phyloP scores from a whole-genome alignment of 2,329 filamentous ascomycete genomes.

The Grosmannia clavigera region DNA sequence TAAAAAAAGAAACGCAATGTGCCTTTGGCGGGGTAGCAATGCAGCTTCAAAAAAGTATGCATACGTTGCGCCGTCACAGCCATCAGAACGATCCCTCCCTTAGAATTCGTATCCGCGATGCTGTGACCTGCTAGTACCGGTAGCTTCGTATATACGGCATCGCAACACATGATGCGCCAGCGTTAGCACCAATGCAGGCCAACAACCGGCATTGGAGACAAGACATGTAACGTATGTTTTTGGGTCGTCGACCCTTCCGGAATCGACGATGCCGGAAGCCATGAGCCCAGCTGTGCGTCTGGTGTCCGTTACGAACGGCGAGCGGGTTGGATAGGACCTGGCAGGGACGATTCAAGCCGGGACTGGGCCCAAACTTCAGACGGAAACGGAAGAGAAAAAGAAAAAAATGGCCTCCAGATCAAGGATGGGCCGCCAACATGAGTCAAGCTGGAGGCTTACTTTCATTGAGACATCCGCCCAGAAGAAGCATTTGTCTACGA shows the following conservation, averaged over 20 bases:
- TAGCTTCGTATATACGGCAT: neutral
- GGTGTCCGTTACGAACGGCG: neutral
- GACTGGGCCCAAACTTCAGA: neutral
- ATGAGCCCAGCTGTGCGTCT: neutral
- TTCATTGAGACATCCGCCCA: neutral
- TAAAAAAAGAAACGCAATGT: neutral
- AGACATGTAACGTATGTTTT: neutral
- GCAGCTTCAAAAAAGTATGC: neutral
- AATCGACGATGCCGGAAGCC: neutral
- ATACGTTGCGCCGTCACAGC: neutral
- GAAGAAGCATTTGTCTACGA: neutral
- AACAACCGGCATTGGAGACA: neutral
- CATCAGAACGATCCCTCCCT: neutral
- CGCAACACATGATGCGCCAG: neutral
- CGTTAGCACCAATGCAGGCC: neutral
- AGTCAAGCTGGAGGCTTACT: neutral
- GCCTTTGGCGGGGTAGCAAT: neutral
- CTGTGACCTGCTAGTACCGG: neutral
- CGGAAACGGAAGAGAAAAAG: neutral
- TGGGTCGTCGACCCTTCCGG: neutral
- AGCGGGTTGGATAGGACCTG: neutral
- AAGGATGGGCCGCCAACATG: too few species aligned
- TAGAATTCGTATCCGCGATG: neutral
- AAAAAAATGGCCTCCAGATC: too few species aligned
- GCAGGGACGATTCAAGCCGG: neutral